Evolutionary conservation across 2,329 filamentous ascomycete species (phyloP).

Genomic region (Pezicula radicicola): DNA sequence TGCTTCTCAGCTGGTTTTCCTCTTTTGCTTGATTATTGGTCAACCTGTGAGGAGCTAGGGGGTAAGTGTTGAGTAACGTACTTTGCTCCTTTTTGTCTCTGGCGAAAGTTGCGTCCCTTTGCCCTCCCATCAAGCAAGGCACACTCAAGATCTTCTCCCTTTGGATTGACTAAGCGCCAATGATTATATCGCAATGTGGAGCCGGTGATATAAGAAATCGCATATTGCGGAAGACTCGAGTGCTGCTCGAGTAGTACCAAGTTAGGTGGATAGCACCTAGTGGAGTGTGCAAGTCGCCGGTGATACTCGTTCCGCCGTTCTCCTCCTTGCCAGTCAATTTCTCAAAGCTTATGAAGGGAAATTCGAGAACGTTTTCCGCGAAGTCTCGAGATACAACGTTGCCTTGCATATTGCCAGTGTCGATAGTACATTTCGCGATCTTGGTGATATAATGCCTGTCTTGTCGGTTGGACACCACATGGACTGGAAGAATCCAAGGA

Average conservation of each 20-base stretch:
- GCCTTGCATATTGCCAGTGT: conserved; percentile 7
- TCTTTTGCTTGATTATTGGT: too few relatives aligned
- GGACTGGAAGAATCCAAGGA: not conserved
- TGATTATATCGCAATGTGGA: conserved; percentile 6
- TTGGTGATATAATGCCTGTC: not conserved
- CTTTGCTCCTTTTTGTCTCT: too few relatives aligned
- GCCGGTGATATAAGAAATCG: conserved; percentile 7
- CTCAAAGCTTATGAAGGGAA: not conserved
- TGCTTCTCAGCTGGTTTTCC: too few relatives aligned
- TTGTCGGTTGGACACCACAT: not conserved
- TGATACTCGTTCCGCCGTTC: not conserved
- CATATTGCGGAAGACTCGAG: conserved; percentile 7
- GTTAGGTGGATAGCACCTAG: conserved; percentile 5
- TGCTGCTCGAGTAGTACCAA: conserved; percentile 8
- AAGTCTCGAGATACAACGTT: conserved; percentile 8
- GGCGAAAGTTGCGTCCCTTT: too few relatives aligned
- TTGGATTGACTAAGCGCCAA: conserved; percentile 7
- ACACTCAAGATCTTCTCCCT: conserved; percentile 6
- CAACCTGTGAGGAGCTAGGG: too few relatives aligned
- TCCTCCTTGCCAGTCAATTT: not conserved
- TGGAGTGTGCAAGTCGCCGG: conserved; percentile 3
- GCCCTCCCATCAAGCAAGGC: conserved; percentile 1
- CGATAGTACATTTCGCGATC: conserved; percentile 4
- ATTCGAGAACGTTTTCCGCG: conserved; percentile 1
- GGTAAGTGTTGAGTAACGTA: too few relatives aligned